Evolutionary conservation across 1,139 yeast genomes (phyloP).

Genomic region (Nakaseomyces glabratus): DNA sequence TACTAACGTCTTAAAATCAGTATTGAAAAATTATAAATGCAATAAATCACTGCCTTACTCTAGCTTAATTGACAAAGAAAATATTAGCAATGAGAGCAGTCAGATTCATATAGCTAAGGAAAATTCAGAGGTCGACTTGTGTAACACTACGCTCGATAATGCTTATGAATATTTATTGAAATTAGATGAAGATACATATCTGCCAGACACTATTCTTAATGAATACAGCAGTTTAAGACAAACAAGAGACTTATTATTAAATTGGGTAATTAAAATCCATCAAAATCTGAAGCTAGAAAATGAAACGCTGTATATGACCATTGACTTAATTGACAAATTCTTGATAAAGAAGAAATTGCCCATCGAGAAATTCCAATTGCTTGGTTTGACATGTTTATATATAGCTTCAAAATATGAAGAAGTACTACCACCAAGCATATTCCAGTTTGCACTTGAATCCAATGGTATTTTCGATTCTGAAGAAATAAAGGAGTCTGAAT

Average conservation of each 20-base stretch:
- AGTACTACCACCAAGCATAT: conserved; percentile 2
- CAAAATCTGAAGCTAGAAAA: conserved; percentile 1
- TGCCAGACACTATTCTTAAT: not conserved
- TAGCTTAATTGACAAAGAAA: no score
- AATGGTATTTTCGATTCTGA: not conserved
- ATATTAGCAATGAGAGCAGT: no score
- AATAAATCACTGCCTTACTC: no score
- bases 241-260: conserved; percentile 1
- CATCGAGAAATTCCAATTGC: not conserved
- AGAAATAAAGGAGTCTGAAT: conserved; percentile 1
- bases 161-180: not conserved
- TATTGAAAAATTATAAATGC: not conserved
- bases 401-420: conserved; percentile 5
- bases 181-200: not conserved
- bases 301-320: conserved; percentile 1
- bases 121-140: no score
- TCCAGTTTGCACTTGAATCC: conserved; percentile 3
- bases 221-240: conserved; percentile 1
- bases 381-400: not conserved
- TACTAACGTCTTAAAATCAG: not conserved
- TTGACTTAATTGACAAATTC: conserved; percentile 1
- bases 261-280: conserved; percentile 3
- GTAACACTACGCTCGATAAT: not conserved
- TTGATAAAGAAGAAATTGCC: not conserved
- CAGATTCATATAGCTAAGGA: no score